Base-by-base conservation (phyloP, 2,329 filamentous ascomycete species). In the Aspergillus sp. region DNA sequence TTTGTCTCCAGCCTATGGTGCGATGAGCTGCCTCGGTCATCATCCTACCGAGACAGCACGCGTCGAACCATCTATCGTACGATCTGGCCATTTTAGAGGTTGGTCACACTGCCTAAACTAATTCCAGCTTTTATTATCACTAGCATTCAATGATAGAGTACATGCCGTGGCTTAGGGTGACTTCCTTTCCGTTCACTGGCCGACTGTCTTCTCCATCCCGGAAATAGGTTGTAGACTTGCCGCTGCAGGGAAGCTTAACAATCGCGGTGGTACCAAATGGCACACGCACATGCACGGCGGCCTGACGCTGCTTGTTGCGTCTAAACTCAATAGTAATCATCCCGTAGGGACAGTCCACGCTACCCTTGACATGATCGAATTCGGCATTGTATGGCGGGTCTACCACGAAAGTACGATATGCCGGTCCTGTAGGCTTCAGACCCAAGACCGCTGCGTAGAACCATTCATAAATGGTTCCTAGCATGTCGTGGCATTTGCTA, bases 401-500 rank as follows among this genome's bases (percentile, higher is more conserved):
- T 7, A 82, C 63, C 30, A 64, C 74, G 67, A 77, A 81, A 1
- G 72, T 75, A 39, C 70, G 71, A 59, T 80, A 82, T 4, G 76
- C 78, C 28, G 79, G 72, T 0, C 67, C 72, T 28, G 73, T 67
- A 0, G 74, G 71, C 61, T 72, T 76, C 2, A 80, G 63, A 0
- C 78, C 79, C 17, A 81, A 58, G 2, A 78, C 75, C 0, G 74
- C 75, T 25, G 72, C 72, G 50, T 82, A 82, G 55, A 81, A 80
- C 80, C 79, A 82, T 63, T 81, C 79, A 47, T 81, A 80, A 32
- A 81, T 80, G 0, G 78, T 81, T 0, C 80, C 80, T 6, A 82
- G 70, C 79, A 82, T 81, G 63, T 82, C 80, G 63, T 82, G 80
- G 50, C 79, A 80, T 76, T 97, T 97, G 63, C 80, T 81, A 76